Percentiles rank a stretch among this genome's conserved stretches.
Evolutionary conservation across 2,329 filamentous ascomycete genomes (phyloP).

Genomic region (Xylariomycetidae sp.): DNA sequence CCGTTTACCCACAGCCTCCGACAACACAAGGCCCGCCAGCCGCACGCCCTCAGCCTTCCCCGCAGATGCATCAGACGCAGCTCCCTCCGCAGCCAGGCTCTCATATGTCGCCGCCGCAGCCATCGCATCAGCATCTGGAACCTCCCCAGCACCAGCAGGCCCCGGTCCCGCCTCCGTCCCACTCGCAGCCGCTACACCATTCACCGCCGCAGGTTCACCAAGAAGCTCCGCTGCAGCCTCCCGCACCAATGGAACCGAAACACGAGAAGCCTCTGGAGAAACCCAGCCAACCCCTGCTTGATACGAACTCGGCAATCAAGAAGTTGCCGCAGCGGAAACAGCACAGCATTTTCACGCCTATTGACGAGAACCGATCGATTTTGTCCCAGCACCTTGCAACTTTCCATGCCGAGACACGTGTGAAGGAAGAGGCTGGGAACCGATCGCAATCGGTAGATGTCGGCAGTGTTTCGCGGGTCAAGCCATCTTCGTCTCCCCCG

Average conservation of each 20-base stretch:
- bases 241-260: constrained; percentile 45
- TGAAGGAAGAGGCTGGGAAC: constrained; percentile 33
- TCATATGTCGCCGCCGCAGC: constrained; percentile 48
- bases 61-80: constrained; percentile 49
- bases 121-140: constrained; percentile 37
- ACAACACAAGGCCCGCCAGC: constrained; percentile 41
- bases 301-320: constrained; percentile 48
- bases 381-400: constrained; percentile 75
- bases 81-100: constrained; percentile 41
- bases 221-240: constrained; percentile 35
- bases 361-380: constrained; percentile 87
- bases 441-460: constrained; percentile 62
- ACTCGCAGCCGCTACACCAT: no score
- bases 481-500: constrained; percentile 47
- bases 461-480: constrained; percentile 46
- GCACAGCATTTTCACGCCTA: constrained; percentile 94
- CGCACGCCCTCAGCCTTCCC: constrained; percentile 51
- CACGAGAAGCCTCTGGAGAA: constrained; percentile 42
- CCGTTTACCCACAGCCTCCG: constrained; percentile 51
- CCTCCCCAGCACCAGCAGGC: constrained; percentile 29
- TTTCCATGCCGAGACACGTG: constrained; percentile 51
- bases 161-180: constrained; percentile 12
- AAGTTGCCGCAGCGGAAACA: constrained; percentile 70
- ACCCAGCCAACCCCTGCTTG: constrained; percentile 40
- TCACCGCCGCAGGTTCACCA: constrained; percentile 21